Evolutionary conservation across 148 eudicot species (phyloP).

Genomic region (Chenopodium berlandieri): DNA sequence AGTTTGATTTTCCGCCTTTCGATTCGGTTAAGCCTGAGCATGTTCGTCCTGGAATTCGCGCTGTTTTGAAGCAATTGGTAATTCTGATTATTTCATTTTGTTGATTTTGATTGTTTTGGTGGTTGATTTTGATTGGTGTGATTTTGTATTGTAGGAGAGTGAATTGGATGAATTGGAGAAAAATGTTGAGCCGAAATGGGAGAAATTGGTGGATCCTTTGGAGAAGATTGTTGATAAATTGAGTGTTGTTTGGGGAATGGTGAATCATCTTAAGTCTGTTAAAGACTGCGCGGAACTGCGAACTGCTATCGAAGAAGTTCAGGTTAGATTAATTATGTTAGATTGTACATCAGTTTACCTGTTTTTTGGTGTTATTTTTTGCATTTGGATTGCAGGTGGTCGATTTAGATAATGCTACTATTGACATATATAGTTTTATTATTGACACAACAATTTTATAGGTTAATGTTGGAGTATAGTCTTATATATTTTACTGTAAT

Average conservation of each 20-base stretch:
- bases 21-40: constrained; percentile 68
- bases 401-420: neutral
- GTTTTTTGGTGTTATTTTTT: neutral
- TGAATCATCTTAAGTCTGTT: constrained; percentile 89
- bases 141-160: constrained; percentile 40
- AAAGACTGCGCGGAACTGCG: constrained; percentile 83
- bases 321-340: constrained; percentile 39
- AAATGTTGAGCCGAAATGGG: constrained; percentile 83
- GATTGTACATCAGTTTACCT: neutral
- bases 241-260: constrained; percentile 82
- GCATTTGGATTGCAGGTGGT: neutral
- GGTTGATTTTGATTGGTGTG: neutral
- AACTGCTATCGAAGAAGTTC: constrained; percentile 97
- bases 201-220: constrained; percentile 87
- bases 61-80: constrained; percentile 59
- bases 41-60: constrained; percentile 84
- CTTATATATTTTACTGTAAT: too few species aligned
- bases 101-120: neutral
- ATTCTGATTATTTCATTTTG: neutral
- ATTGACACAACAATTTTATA: neutral
- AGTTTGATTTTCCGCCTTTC: constrained; percentile 84
- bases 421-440: neutral
- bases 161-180: constrained; percentile 82
- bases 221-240: constrained; percentile 75
- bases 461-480: neutral